Evolutionary conservation across 2,329 filamentous ascomycete genomes (phyloP).

Genomic region (Fusarium cyanostomum): DNA sequence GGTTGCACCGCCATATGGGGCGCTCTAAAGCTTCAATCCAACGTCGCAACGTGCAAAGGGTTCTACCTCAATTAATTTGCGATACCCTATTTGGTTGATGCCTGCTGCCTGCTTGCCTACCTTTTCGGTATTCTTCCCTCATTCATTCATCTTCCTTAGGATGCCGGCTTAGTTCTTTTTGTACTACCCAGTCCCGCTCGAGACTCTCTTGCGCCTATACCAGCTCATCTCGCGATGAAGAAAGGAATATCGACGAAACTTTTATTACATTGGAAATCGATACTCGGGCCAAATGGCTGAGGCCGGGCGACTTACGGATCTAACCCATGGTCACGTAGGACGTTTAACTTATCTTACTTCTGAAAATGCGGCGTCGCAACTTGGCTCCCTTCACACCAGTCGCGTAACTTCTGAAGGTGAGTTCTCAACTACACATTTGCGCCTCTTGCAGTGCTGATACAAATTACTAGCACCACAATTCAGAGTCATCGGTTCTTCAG

Average conservation of each 20-base stretch:
- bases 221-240: constrained; percentile 48
- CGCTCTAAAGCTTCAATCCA: constrained; percentile 37
- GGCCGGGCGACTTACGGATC: constrained; percentile 44
- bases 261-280: constrained; percentile 44
- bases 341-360: constrained; percentile 46
- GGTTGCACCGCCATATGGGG: constrained; percentile 44
- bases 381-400: constrained; percentile 46
- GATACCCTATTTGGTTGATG: constrained; percentile 11
- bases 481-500: constrained; percentile 45
- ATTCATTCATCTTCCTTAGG: constrained; percentile 8
- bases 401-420: constrained; percentile 43
- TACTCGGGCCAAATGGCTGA: constrained; percentile 52
- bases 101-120: constrained; percentile 3
- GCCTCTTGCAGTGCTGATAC: constrained; percentile 11
- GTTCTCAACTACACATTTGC: constrained; percentile 22
- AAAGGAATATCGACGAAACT: constrained; percentile 39
- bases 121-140: not conserved
- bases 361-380: constrained; percentile 32
- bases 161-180: constrained; percentile 30
- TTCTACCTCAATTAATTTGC: constrained; percentile 7
- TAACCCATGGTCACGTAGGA: constrained; percentile 48
- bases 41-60: constrained; percentile 16
- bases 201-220: constrained; percentile 34
- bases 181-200: constrained; percentile 24
- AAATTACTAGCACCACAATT: constrained; percentile 45